Evolutionary conservation across 1,284 basidiomycete genomes (phyloP).

Genomic region (Microbotryum scabiosae): DNA sequence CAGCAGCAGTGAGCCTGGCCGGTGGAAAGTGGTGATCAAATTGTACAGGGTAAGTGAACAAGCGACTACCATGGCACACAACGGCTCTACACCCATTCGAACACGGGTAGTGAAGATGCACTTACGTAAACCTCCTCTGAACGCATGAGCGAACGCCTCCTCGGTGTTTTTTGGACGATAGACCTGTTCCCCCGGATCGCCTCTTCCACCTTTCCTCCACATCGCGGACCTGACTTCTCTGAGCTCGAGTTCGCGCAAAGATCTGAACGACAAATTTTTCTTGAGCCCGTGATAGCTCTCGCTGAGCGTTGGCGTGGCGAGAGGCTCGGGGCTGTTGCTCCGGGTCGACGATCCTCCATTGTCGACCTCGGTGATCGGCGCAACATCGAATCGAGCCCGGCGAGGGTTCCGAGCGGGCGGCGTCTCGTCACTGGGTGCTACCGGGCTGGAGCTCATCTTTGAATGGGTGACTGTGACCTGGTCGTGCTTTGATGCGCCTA

Average conservation of each 20-base stretch:
- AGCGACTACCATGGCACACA: background rate
- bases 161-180: constrained; percentile 58
- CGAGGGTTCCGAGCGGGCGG: background rate
- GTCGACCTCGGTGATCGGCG: background rate
- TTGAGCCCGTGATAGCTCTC: constrained; percentile 23
- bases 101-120: constrained; percentile 36
- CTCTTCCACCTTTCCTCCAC: constrained; percentile 37
- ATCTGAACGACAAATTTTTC: constrained; percentile 28
- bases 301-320: constrained; percentile 30
- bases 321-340: constrained; percentile 17
- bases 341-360: background rate
- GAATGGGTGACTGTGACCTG: no score
- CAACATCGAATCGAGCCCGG: background rate
- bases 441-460: no score
- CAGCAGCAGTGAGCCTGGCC: constrained; percentile 62
- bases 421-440: background rate
- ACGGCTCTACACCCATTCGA: no score
- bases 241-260: constrained; percentile 38
- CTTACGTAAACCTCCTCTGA: constrained; percentile 65
- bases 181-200: constrained; percentile 62
- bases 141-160: constrained; percentile 65
- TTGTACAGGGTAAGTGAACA: background rate
- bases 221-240: constrained; percentile 64
- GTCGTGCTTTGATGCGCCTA: no score
- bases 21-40: background rate